Evolutionary conservation across 768 basidiomycete genomes (phyloP), one percentile per base, ranked within the genome.

Genomic region (Guyanaporus albipodus): DNA sequence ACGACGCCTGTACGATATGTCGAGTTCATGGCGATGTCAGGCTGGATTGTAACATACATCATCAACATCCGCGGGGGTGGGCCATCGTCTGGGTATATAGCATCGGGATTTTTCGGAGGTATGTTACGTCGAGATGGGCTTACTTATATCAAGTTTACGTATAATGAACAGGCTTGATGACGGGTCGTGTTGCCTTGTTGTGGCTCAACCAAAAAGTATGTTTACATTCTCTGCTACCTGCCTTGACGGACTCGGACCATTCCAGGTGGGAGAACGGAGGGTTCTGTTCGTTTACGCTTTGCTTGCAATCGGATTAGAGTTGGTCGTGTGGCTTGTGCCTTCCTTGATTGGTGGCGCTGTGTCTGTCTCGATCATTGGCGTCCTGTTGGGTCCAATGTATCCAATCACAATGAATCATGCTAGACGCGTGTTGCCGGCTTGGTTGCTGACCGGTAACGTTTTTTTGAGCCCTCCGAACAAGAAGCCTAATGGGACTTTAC

Each of bases 31-130:
- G 23, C 26, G 17, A 23, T 4, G 5, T 36, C 38, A 80, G 83
- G 85, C 4, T 87, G 85, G 85, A 85, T 83, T 29, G 83, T 84
- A 8, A 83, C 85, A 0, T 87, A 73, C 47, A 62, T 76, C 18
- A 71, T 73, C 36, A 49, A 71, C 23, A 61, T 68, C 4, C 67
- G 76, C 27, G 67, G 66, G 2, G 78, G 75, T 15, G 77, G 77
- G 1, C 54, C 74, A 2, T 70, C 70, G 4, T 72, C 73, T 45
- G 75, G 77, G 21, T 66, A 66, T 42, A 74, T 82, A 47, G 78
- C 80, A 2, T 72, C 78, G 3, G 80, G 79, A 11, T 77, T 77
- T 52, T 77, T 74, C 46, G 78, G 76, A 46, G 82, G 81, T 77
- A 56, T 18, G 62, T 48, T 18, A 17, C 12, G 28, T 45, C 23